Conservation (phyloP, 2,329 filamentous ascomycete genomes). For the Coniochaeta hoffmannii region DNA sequence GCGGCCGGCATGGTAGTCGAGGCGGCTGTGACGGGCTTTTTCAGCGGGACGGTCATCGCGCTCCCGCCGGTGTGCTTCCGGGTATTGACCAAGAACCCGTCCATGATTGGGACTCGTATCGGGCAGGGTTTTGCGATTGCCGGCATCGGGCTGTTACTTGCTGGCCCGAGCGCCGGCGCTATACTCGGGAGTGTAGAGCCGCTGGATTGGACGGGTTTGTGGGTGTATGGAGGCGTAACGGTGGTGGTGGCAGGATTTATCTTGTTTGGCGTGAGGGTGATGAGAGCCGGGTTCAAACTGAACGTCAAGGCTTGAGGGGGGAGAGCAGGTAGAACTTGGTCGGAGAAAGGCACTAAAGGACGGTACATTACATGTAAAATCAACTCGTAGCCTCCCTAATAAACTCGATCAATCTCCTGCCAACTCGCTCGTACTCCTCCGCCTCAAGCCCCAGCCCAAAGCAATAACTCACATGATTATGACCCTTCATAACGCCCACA, state of each 20-base stretch:
- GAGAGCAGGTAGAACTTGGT: no score
- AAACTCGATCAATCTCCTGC: neutral
- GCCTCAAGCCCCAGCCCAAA: neutral
- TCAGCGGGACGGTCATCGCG: slow-evolving; percentile 33
- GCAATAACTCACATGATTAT: neutral
- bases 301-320: no score
- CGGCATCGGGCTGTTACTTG: slow-evolving; percentile 8
- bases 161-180: slow-evolving; percentile 13
- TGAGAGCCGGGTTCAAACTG: neutral
- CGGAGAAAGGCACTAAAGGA: no score
- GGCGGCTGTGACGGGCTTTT: slow-evolving; percentile 31
- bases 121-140: slow-evolving; percentile 27
- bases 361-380: no score
- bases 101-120: slow-evolving; percentile 33
- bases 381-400: neutral
- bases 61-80: slow-evolving; percentile 31
- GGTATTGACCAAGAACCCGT: slow-evolving; percentile 29
- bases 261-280: neutral
- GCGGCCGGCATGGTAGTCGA: slow-evolving; percentile 24
- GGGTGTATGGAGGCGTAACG: no score
- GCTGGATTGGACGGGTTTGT: neutral
- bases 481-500: neutral
- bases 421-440: neutral
- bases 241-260: neutral
- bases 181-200: neutral